These are phyloP conservation scores for Harrya chromipes DNA, from an alignment of 768 basidiomycete species.

Conservation along the genomic window DNA sequence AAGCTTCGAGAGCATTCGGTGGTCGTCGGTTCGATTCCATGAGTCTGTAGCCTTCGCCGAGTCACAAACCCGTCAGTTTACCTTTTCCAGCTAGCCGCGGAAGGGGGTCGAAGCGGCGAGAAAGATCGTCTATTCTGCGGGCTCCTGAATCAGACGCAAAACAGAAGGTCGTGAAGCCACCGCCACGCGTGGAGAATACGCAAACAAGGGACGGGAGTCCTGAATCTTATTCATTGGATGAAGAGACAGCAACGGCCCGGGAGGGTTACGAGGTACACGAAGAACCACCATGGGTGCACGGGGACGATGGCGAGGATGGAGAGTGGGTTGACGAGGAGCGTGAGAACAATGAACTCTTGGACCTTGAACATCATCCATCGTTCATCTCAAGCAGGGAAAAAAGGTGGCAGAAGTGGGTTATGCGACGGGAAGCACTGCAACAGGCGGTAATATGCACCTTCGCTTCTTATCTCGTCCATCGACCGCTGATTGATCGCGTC, in stretches of 20 bases:
- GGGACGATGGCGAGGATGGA: slow-evolving; percentile 35
- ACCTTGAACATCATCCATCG: slow-evolving; percentile 73
- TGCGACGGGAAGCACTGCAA: slow-evolving; percentile 69
- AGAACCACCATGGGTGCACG: slow-evolving; percentile 37
- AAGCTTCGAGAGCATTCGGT: slow-evolving; percentile 49
- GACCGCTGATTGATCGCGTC: slow-evolving; percentile 1
- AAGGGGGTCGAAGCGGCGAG: slow-evolving; percentile 44
- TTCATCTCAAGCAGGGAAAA: slow-evolving; percentile 67
- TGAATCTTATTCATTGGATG: slow-evolving; percentile 70
- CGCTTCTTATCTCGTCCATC: background rate
- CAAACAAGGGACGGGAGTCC: slow-evolving; percentile 81
- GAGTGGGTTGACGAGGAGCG: slow-evolving; percentile 76
- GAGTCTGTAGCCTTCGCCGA: slow-evolving; percentile 51
- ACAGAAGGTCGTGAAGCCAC: slow-evolving; percentile 49
- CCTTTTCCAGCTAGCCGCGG: slow-evolving; percentile 50
- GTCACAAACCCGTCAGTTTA: slow-evolving; percentile 36
- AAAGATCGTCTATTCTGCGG: slow-evolving; percentile 37
- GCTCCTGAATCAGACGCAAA: slow-evolving; percentile 15
- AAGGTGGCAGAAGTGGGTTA: slow-evolving; percentile 68
- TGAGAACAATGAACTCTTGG: slow-evolving; percentile 67
- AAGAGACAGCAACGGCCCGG: slow-evolving; percentile 79
- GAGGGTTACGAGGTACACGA: slow-evolving; percentile 48
- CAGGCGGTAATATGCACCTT: slow-evolving; percentile 53
- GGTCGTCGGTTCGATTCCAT: slow-evolving; percentile 44
- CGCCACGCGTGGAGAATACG: slow-evolving; percentile 78